Evolutionary conservation across 2,329 filamentous ascomycete genomes (phyloP).

Genomic region (Colletotrichum plurivorum): DNA sequence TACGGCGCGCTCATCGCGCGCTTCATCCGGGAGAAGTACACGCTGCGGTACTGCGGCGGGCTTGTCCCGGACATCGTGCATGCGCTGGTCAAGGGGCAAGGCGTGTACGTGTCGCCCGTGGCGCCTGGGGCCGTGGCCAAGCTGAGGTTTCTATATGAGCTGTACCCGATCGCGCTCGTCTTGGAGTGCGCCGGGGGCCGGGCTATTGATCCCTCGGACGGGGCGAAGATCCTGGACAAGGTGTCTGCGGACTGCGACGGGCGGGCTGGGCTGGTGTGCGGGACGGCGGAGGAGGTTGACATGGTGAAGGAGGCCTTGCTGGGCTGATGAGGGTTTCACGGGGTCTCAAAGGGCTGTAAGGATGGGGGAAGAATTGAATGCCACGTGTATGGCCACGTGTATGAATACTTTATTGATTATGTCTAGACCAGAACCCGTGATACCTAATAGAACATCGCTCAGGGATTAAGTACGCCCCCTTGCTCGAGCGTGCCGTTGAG

Average conservation of each 20-base stretch:
- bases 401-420: background rate
- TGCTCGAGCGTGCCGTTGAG: background rate
- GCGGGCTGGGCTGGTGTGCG: constrained; percentile 64
- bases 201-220: constrained; percentile 65
- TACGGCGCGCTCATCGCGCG: constrained; percentile 65
- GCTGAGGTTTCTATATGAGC: constrained; percentile 70
- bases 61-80: constrained; percentile 74
- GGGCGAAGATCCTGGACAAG: constrained; percentile 56
- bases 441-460: background rate
- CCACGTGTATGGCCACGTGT: no score
- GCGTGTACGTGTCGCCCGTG: constrained; percentile 72
- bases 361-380: background rate
- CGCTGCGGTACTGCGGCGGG: constrained; percentile 72
- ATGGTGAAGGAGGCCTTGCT: constrained; percentile 46
- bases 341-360: no score
- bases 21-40: constrained; percentile 69
- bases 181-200: constrained; percentile 72
- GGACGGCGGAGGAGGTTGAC: constrained; percentile 64
- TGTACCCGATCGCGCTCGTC: constrained; percentile 72
- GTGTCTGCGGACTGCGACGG: constrained; percentile 61
- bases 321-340: background rate
- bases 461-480: background rate
- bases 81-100: constrained; percentile 72
- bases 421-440: background rate
- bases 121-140: constrained; percentile 67